Evolutionary conservation across 352 stramenopile species (phyloP), one percentile per base, ranked within the genome.

Genomic region (Pythium vanterpoolii): DNA sequence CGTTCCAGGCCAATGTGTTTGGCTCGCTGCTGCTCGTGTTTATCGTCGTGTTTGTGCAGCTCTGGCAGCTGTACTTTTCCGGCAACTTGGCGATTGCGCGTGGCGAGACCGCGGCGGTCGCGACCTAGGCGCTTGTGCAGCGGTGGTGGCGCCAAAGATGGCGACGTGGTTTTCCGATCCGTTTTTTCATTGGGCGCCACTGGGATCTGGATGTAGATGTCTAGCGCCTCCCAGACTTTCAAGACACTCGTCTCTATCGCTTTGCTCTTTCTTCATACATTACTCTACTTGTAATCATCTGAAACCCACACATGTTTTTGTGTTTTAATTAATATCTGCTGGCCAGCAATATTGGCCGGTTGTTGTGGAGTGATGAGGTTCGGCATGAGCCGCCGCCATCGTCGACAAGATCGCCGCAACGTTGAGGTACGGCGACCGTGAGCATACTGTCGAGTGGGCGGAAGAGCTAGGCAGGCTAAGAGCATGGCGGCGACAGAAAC

Each of bases 11-110:
- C 4, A 93, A 93, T 68, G 73, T 95, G 26, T 89, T 95, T 56
- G 83, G 83, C 26, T 92, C 80, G 64, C 65, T 95, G 53, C 59
- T 95, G 39, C 71, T 95, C 54, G 75, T 95, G 38, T 85, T 85
- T 69, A 72, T 95, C 49, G 80, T 93, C 57, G 81, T 93, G 18
- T 95, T 95, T 52, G 83, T 95, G 58, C 86, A 95, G 76, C 70
- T 93, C 43, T 95, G 86, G 86, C 86, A 95, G 65, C 71, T 93
- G 42, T 93, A 90, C 72, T 95, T 79, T 71, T 68, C 74, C 30
- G 67, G 53, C 43, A 95, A 95, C 76, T 61, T 95, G 27, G 51
- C 72, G 40, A 60, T 86, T 14, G 77, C 86, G n/a, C 71, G 76
- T 50, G 86, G 86, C 40, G 33, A 69, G 64, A 48, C 60, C 16